These are phyloP conservation scores for Mycena citricolor DNA, from an alignment of 1,284 basidiomycete species.

Conservation along the genomic window DNA sequence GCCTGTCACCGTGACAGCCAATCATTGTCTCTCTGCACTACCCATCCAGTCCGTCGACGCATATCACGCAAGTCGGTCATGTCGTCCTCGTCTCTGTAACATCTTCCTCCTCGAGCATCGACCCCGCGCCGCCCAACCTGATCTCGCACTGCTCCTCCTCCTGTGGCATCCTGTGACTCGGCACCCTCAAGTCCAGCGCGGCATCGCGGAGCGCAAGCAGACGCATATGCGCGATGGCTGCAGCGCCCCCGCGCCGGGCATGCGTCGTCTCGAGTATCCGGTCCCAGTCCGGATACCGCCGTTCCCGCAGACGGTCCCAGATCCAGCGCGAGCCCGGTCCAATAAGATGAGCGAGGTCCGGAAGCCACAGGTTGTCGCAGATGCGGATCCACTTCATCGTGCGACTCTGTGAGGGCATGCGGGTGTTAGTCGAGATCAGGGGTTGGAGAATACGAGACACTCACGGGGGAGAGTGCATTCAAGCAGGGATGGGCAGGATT, in stretches of 20 bases:
- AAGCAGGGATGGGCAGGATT: slow-evolving; percentile 33
- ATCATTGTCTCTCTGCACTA: no score
- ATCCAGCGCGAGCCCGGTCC: slow-evolving; percentile 14
- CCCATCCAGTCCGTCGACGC: no score
- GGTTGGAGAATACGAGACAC: slow-evolving; percentile 14
- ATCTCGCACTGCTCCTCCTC: no score
- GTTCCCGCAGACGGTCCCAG: slow-evolving; percentile 9
- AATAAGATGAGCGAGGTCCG: slow-evolving; percentile 25
- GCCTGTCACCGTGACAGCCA: no score
- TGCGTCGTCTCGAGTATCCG: slow-evolving; percentile 4
- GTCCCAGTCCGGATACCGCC: slow-evolving; percentile 14
- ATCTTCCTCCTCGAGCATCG: no score
- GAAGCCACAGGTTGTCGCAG: slow-evolving; percentile 34
- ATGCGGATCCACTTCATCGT: slow-evolving; percentile 32
- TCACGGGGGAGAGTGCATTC: slow-evolving; percentile 37
- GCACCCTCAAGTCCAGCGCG: no score
- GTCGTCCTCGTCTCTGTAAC: no score
- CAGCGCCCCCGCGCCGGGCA: not conserved
- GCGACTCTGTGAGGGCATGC: slow-evolving; percentile 26
- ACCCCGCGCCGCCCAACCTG: no score
- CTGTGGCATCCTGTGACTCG: no score
- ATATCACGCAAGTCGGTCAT: no score
- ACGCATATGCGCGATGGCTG: not conserved
- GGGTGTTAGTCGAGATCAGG: not conserved
- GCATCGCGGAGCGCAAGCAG: not conserved